Percentiles rank a stretch among this genome's conserved stretches.
These are phyloP conservation scores for Hypericum androsaemum DNA, from an alignment of 345 rosid genomes.

Conservation along the genomic window DNA sequence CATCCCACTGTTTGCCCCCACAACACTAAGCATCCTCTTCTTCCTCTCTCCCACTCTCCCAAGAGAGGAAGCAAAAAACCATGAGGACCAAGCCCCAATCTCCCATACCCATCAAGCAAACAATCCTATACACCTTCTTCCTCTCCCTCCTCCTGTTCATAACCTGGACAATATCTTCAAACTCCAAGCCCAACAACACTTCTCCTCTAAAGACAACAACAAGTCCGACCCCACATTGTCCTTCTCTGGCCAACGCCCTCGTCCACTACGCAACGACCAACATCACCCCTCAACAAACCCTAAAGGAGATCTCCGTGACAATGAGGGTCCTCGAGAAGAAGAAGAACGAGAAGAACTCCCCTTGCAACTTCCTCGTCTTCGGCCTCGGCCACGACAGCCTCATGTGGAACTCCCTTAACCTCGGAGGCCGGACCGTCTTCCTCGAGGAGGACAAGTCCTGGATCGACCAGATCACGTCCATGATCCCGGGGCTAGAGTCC, in stretches of 20 bases:
- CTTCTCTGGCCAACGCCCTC: slow-evolving; percentile 47
- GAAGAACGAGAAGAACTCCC: slow-evolving; percentile 38
- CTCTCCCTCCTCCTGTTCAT: slow-evolving; percentile 35
- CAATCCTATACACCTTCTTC: slow-evolving; percentile 26
- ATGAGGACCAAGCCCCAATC: slow-evolving; percentile 29
- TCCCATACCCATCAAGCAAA: slow-evolving; percentile 29
- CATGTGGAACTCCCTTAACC: slow-evolving; percentile 78
- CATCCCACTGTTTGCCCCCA: not conserved
- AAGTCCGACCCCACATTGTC: slow-evolving; percentile 10
- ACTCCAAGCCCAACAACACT: slow-evolving; percentile 16
- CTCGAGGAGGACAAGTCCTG: slow-evolving; percentile 77
- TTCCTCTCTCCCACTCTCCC: not conserved
- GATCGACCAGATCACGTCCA: slow-evolving; percentile 45
- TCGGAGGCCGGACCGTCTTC: slow-evolving; percentile 77
- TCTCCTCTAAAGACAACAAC: slow-evolving; percentile 3
- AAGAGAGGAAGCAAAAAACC: not conserved
- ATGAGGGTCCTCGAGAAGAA: slow-evolving; percentile 39
- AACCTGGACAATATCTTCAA: slow-evolving; percentile 32
- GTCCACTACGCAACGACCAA: slow-evolving; percentile 68
- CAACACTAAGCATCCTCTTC: not conserved
- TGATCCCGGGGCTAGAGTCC: slow-evolving; percentile 47
- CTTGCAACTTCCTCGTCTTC: slow-evolving; percentile 78
- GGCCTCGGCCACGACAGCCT: slow-evolving; percentile 89
- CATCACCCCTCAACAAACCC: slow-evolving; percentile 85
- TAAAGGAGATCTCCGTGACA: slow-evolving; percentile 63